A percentile compares a stretch with the other conserved stretches of the same genome.
phyloP scores from a whole-genome alignment of 1,139 yeast species.

The Yamadazyma sp. region DNA sequence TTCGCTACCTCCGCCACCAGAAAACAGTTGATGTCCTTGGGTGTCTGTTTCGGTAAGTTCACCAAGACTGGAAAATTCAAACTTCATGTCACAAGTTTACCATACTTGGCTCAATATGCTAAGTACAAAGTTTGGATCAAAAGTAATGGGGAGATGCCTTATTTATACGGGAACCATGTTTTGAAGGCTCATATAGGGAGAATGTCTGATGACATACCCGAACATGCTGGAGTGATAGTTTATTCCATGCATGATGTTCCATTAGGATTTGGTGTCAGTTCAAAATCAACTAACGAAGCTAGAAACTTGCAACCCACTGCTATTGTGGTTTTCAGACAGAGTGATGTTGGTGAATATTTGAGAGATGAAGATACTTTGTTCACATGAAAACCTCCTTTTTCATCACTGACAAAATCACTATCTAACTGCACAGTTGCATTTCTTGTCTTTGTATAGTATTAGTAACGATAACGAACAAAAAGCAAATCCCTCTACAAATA shows the following conservation, averaged over 20 bases:
- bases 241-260: slow-evolving; percentile 92
- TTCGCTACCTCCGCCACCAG: slow-evolving; percentile 90
- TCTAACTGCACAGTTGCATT: slow-evolving; percentile 1
- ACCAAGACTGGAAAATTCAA: slow-evolving; percentile 97
- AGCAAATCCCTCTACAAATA: slow-evolving; percentile 1
- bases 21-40: slow-evolving; percentile 86
- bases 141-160: slow-evolving; percentile 98
- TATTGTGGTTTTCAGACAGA: slow-evolving; percentile 93
- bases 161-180: slow-evolving; percentile 92
- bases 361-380: slow-evolving; percentile 97
- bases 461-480: slow-evolving; percentile 2
- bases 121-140: slow-evolving; percentile 96
- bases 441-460: slow-evolving; percentile 1
- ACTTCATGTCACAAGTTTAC: slow-evolving; percentile 88
- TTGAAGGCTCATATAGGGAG: slow-evolving; percentile 95
- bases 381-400: slow-evolving; percentile 42
- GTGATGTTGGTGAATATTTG: slow-evolving; percentile 96
- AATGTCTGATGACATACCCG: slow-evolving; percentile 97
- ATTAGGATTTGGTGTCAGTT: slow-evolving; percentile 92
- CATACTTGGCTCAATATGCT: slow-evolving; percentile 81
- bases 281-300: slow-evolving; percentile 89
- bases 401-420: not conserved
- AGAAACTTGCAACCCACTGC: slow-evolving; percentile 89
- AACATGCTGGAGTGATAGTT: slow-evolving; percentile 93
- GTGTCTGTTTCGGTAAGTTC: slow-evolving; percentile 92